A percentile compares a stretch with the other conserved stretches of the same genome.
Evolutionary conservation across 208 protist species (phyloP).

Genomic region (Acanthamoeba pearcei): DNA sequence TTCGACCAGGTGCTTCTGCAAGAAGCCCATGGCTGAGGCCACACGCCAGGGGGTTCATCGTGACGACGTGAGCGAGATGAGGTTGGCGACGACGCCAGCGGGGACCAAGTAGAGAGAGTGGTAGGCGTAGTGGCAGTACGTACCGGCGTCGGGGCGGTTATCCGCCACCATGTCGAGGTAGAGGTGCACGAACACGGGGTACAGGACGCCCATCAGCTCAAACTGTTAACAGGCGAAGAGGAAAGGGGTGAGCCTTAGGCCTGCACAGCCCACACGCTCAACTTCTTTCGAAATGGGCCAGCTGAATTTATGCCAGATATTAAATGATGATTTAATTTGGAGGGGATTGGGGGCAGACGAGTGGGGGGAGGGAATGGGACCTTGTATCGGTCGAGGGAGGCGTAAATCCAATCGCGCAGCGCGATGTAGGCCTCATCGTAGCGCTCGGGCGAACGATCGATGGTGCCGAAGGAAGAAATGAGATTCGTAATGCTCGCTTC

Average conservation of each 20-base stretch:
- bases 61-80: not conserved
- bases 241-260: not conserved
- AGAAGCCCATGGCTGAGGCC: conserved; percentile 21
- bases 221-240: not conserved
- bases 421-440: conserved; percentile 80
- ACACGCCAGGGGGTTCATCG: not conserved
- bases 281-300: not conserved
- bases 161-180: conserved; percentile 88
- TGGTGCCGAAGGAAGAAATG: conserved; percentile 22
- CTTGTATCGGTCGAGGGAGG: conserved; percentile 85
- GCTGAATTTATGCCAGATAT: not conserved
- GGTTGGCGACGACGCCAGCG: not conserved
- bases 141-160: conserved; percentile 78
- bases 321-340: not conserved
- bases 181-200: conserved; percentile 88
- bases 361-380: not conserved
- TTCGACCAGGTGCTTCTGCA: conserved; percentile 44
- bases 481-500: conserved; percentile 53
- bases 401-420: conserved; percentile 84
- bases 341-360: not conserved
- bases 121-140: too few relatives aligned
- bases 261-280: not conserved
- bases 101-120: too few relatives aligned
- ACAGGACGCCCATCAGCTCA: conserved; percentile 85
- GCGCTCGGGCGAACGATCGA: conserved; percentile 67